Conservation (phyloP, 345 rosid genomes). For the Lepidium didymum region DNA sequence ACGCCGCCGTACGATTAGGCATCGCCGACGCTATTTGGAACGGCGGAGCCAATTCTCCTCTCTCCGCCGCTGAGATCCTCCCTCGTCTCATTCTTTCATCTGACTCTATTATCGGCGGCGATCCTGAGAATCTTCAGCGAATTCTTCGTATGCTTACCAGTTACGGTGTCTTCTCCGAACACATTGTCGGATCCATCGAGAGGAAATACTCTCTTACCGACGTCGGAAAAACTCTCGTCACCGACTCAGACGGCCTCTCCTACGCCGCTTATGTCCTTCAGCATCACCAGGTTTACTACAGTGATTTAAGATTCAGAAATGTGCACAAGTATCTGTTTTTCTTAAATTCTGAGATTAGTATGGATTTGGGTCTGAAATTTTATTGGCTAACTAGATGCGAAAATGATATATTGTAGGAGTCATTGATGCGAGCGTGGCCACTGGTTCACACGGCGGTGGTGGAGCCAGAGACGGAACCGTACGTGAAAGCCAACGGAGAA, state of each 20-base stretch:
- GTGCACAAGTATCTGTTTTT: background rate
- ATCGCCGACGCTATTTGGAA: conserved; percentile 86
- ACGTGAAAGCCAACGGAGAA: conserved; percentile 65
- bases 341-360: background rate
- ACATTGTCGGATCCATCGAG: conserved; percentile 26
- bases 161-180: conserved; percentile 70
- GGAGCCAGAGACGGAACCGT: conserved; percentile 64
- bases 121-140: conserved; percentile 74
- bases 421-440: conserved; percentile 72
- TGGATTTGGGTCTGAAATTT: background rate
- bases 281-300: conserved; percentile 62
- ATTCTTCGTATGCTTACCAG: conserved; percentile 80
- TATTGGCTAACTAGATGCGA: background rate
- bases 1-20: conserved; percentile 63
- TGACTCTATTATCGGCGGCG: conserved; percentile 34
- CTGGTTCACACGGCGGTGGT: conserved; percentile 67
- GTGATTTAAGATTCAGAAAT: no score
- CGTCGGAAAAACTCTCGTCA: conserved; percentile 69
- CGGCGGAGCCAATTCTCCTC: conserved; percentile 60
- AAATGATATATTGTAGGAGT: conserved; percentile 36
- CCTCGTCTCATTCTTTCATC: conserved; percentile 33
- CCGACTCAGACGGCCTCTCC: conserved; percentile 65
- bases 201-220: conserved; percentile 68
- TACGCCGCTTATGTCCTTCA: conserved; percentile 79
- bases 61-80: conserved; percentile 74